A percentile compares a stretch with the other conserved stretches of the same genome.
Conservation (phyloP, 2,329 filamentous ascomycete species). For the Macroventuria anomochaeta region DNA sequence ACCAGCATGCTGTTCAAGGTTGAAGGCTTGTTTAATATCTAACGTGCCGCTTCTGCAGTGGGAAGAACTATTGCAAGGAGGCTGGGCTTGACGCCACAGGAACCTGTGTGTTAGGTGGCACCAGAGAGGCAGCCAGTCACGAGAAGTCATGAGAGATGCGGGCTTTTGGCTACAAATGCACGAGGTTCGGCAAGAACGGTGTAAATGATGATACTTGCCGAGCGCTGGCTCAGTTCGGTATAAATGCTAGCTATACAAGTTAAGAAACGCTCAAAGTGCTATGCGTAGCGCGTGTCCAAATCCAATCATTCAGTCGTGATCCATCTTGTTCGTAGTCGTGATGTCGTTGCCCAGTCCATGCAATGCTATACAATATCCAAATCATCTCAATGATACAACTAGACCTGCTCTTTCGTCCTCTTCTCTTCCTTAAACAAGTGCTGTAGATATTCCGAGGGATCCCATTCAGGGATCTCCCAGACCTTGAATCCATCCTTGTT, state of each 20-base stretch:
- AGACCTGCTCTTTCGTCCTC: not conserved
- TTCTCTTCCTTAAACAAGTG: not conserved
- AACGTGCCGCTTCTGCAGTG: no score
- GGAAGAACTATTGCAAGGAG: no score
- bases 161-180: no score
- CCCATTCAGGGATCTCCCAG: conserved; percentile 38
- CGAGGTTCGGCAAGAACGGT: not conserved
- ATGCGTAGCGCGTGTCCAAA: not conserved
- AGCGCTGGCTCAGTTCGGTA: not conserved
- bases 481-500: conserved; percentile 23
- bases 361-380: not conserved
- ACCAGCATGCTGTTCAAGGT: no score
- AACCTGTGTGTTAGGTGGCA: no score
- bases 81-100: no score
- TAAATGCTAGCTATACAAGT: conserved; percentile 1
- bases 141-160: no score
- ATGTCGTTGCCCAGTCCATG: not conserved
- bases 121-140: no score
- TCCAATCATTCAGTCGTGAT: conserved; percentile 19
- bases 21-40: no score
- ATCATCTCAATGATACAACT: conserved; percentile 5
- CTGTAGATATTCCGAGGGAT: not conserved
- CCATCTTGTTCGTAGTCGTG: conserved; percentile 1
- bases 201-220: not conserved
- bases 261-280: not conserved